Evolutionary conservation across 768 basidiomycete species (phyloP).

Genomic region (Russula ochroleuca): DNA sequence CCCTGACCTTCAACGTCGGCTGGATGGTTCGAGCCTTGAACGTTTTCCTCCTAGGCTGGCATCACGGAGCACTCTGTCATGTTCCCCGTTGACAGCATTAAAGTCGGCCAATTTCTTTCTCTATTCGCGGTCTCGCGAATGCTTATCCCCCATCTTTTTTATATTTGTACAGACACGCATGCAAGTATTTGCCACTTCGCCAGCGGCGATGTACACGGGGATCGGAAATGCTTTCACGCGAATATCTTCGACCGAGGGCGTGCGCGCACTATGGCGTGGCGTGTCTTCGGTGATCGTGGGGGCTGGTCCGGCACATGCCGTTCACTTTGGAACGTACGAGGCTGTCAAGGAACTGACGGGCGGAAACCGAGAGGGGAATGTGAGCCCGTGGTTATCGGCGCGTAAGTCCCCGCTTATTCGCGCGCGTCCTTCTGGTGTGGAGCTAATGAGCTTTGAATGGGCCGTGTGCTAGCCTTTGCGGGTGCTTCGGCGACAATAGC

Average conservation of each 20-base stretch:
- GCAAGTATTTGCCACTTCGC: constrained; percentile 92
- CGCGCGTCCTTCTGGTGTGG: constrained; percentile 1
- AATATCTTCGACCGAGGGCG: constrained; percentile 92
- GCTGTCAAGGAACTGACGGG: constrained; percentile 90
- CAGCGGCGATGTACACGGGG: constrained; percentile 80
- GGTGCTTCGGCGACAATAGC: constrained; percentile 94
- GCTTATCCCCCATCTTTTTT: neutral
- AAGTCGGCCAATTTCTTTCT: constrained; percentile 49
- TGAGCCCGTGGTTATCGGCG: constrained; percentile 84
- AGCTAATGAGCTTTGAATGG: neutral
- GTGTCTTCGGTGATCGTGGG: constrained; percentile 94
- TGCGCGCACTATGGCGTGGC: constrained; percentile 89
- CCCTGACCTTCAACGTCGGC: neutral
- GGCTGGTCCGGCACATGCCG: constrained; percentile 96
- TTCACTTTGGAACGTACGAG: constrained; percentile 96
- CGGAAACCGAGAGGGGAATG: constrained; percentile 61
- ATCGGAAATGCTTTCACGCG: constrained; percentile 87
- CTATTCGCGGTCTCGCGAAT: neutral
- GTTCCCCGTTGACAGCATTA: constrained; percentile 98
- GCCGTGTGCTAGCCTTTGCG: constrained; percentile 61
- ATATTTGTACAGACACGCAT: constrained; percentile 83
- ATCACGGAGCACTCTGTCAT: constrained; percentile 99
- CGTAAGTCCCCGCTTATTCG: constrained; percentile 50
- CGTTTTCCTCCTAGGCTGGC: constrained; percentile 62
- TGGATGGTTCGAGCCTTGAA: neutral